A percentile compares a stretch with the other conserved stretches of the same genome.
These are phyloP conservation scores for Cokeromyces recurvatus DNA, from an alignment of 371 early-diverging fungal species.

Conservation along the genomic window DNA sequence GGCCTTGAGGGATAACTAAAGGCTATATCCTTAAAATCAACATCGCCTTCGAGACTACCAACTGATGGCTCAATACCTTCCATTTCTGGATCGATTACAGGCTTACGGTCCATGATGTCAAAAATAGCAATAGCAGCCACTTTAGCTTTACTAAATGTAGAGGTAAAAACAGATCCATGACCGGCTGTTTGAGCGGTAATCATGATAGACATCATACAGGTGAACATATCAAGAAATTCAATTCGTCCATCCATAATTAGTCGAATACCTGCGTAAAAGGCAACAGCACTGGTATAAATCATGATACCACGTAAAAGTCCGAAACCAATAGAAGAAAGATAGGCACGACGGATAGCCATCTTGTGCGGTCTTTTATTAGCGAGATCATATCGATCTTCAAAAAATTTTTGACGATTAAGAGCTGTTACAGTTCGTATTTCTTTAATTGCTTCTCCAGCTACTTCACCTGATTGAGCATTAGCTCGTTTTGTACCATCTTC, in stretches of 20 bases:
- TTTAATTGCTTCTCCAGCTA: slow-evolving; percentile 75
- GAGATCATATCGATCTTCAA: slow-evolving; percentile 53
- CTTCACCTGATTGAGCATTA: slow-evolving; percentile 58
- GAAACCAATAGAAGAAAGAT: slow-evolving; percentile 55
- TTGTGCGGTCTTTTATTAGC: slow-evolving; percentile 62
- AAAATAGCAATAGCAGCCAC: slow-evolving; percentile 75
- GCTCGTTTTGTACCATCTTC: slow-evolving; percentile 49
- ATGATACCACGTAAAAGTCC: slow-evolving; percentile 59
- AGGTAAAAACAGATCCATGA: slow-evolving; percentile 46
- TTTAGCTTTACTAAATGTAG: slow-evolving; percentile 73
- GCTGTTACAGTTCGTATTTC: slow-evolving; percentile 79
- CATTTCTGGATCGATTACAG: slow-evolving; percentile 67
- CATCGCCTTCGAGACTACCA: slow-evolving; percentile 51
- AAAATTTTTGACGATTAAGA: slow-evolving; percentile 64
- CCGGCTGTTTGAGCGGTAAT: slow-evolving; percentile 68
- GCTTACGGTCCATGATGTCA: slow-evolving; percentile 64
- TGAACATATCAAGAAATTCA: slow-evolving; percentile 44
- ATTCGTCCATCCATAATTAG: slow-evolving; percentile 31
- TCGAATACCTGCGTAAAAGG: slow-evolving; percentile 52
- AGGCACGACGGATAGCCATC: slow-evolving; percentile 52
- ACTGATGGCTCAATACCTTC: slow-evolving; percentile 48
- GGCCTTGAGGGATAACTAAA: slow-evolving; percentile 85
- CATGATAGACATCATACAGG: slow-evolving; percentile 64
- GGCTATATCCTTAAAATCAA: slow-evolving; percentile 51
- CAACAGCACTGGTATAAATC: slow-evolving; percentile 55